These are phyloP conservation scores for Amylocarpus encephaloides DNA, from an alignment of 2,329 filamentous ascomycete species.

Conservation along the genomic window DNA sequence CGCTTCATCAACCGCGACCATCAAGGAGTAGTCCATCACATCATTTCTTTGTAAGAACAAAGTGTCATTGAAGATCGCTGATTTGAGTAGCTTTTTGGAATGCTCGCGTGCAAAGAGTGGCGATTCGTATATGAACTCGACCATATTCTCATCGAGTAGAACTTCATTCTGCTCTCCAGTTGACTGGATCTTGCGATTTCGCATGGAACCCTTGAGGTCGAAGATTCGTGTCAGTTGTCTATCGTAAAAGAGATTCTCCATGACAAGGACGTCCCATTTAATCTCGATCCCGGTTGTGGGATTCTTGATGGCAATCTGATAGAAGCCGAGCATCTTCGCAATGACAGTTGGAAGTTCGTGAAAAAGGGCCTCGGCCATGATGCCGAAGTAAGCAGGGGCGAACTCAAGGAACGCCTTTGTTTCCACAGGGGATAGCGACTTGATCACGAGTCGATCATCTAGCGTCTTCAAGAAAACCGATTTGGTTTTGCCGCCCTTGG, in stretches of 20 bases:
- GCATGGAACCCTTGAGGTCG: slow-evolving; percentile 96
- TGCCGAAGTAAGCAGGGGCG: slow-evolving; percentile 92
- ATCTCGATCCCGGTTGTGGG: slow-evolving; percentile 85
- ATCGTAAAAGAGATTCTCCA: slow-evolving; percentile 98
- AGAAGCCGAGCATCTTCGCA: slow-evolving; percentile 98
- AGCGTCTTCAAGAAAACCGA: slow-evolving; percentile 95
- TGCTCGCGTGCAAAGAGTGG: slow-evolving; percentile 94
- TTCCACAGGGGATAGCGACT: slow-evolving; percentile 84
- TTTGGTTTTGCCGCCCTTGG: slow-evolving; percentile 95
- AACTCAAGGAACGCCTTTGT: slow-evolving; percentile 92
- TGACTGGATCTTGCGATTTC: slow-evolving; percentile 92
- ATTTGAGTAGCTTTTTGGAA: slow-evolving; percentile 85
- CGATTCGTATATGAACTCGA: slow-evolving; percentile 97
- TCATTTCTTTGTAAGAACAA: slow-evolving; percentile 90
- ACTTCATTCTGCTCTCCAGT: slow-evolving; percentile 97
- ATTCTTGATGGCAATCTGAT: slow-evolving; percentile 96
- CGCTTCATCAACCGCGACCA: slow-evolving; percentile 93
- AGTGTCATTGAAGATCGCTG: slow-evolving; percentile 96
- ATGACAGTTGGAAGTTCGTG: slow-evolving; percentile 94
- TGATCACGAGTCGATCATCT: slow-evolving; percentile 76
- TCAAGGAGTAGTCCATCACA: slow-evolving; percentile 98
- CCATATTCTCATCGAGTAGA: slow-evolving; percentile 95
- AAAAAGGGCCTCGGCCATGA: slow-evolving; percentile 95
- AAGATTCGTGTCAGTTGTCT: slow-evolving; percentile 84
- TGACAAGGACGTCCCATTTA: slow-evolving; percentile 87